Conservation (phyloP, 352 stramenopile species). For the Globisporangium heterothallicum region DNA sequence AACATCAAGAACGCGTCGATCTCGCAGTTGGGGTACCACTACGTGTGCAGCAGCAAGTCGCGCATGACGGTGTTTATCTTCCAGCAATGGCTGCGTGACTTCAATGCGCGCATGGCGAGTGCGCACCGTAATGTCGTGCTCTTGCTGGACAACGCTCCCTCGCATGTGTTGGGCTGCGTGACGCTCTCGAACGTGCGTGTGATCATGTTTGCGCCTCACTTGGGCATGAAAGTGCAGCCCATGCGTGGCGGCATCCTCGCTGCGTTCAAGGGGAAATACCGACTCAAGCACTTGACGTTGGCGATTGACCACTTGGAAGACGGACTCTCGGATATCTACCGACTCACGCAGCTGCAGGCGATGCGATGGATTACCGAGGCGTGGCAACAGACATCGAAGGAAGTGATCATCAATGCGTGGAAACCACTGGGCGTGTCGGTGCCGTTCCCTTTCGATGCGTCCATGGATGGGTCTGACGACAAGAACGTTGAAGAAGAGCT, state of each 20-base stretch:
- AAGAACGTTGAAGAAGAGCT: slow-evolving; percentile 87
- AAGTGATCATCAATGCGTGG: slow-evolving; percentile 76
- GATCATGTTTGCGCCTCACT: slow-evolving; percentile 77
- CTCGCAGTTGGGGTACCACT: slow-evolving; percentile 81
- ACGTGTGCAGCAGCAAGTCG: slow-evolving; percentile 76
- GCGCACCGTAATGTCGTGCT: slow-evolving; percentile 79
- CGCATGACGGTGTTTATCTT: slow-evolving; percentile 89
- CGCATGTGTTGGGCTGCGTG: slow-evolving; percentile 74
- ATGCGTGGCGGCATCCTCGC: slow-evolving; percentile 80
- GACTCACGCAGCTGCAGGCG: slow-evolving; percentile 78
- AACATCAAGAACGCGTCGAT: slow-evolving; percentile 79
- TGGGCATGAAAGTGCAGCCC: slow-evolving; percentile 84
- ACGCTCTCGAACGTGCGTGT: slow-evolving; percentile 84
- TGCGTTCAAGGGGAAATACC: slow-evolving; percentile 85
- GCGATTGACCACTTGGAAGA: slow-evolving; percentile 83
- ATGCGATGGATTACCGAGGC: slow-evolving; percentile 85
- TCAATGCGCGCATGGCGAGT: slow-evolving; percentile 83
- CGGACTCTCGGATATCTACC: slow-evolving; percentile 69
- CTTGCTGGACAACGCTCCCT: slow-evolving; percentile 84
- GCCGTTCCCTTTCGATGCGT: slow-evolving; percentile 61
- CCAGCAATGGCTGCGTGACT: slow-evolving; percentile 83
- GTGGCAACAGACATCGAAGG: slow-evolving; percentile 75
- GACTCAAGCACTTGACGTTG: slow-evolving; percentile 78
- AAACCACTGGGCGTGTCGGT: slow-evolving; percentile 62
- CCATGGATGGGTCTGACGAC: slow-evolving; percentile 49